These are phyloP conservation scores for Pelargonium australe DNA, from an alignment of 441 rosid genomes.

Conservation along the genomic window DNA sequence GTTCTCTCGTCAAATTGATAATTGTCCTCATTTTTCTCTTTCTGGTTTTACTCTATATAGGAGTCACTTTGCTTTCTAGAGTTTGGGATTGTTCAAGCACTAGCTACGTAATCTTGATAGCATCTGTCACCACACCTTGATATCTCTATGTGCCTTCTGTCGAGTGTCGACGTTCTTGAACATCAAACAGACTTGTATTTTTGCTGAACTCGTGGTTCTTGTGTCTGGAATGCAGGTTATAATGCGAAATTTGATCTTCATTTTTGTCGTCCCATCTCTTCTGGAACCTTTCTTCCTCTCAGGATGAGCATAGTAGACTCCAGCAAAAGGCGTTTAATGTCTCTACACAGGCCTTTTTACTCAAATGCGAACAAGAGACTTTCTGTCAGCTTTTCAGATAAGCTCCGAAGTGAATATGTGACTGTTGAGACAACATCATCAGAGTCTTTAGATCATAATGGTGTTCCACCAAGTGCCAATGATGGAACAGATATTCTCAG, in stretches of 20 bases:
- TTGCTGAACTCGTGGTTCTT: slow-evolving; percentile 4
- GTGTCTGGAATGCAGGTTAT: slow-evolving; percentile 27
- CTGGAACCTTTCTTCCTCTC: slow-evolving; percentile 21
- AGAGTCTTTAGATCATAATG: slow-evolving; percentile 32
- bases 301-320: slow-evolving; percentile 26
- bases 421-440: slow-evolving; percentile 34
- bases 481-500: slow-evolving; percentile 21
- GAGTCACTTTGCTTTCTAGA: neutral
- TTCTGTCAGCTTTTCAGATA: slow-evolving; percentile 40
- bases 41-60: neutral
- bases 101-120: slow-evolving; percentile 1
- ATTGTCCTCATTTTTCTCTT: neutral
- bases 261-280: slow-evolving; percentile 17
- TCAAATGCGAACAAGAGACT: slow-evolving; percentile 24
- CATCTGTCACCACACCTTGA: no score
- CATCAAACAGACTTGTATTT: slow-evolving; percentile 4
- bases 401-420: slow-evolving; percentile 29
- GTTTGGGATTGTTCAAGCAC: slow-evolving; percentile 1
- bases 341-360: slow-evolving; percentile 23
- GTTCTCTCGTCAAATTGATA: neutral
- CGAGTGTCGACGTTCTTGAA: neutral
- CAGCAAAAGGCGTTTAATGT: slow-evolving; percentile 18
- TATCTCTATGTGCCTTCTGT: neutral
- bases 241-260: slow-evolving; percentile 20
- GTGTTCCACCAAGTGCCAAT: slow-evolving; percentile 28